These are phyloP conservation scores for Xylaria telfairii DNA, from an alignment of 495 filamentous ascomycete species.

Conservation along the genomic window DNA sequence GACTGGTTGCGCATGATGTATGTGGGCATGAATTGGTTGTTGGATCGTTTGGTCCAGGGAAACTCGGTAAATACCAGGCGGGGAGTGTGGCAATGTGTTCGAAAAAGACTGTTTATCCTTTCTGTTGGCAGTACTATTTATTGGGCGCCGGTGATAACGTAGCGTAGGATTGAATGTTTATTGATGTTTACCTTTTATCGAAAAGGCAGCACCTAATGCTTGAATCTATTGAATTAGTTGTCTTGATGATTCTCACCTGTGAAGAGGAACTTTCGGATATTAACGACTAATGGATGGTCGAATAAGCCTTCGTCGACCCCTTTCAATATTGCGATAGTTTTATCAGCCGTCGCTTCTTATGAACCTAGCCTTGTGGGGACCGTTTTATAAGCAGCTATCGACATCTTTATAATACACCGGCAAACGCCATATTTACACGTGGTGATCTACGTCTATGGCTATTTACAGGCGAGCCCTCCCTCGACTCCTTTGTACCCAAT, in stretches of 20 bases:
- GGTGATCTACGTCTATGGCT: constrained; percentile 5
- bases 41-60: constrained; percentile 6
- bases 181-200: constrained; percentile 22
- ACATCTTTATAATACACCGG: neutral
- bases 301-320: too few species aligned
- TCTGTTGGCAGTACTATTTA: neutral
- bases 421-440: neutral
- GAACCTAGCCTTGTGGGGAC: too few species aligned
- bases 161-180: constrained; percentile 13
- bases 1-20: constrained; percentile 4
- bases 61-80: constrained; percentile 8
- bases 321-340: too few species aligned
- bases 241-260: neutral
- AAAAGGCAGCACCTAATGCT: neutral
- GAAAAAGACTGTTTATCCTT: constrained; percentile 16
- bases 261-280: neutral
- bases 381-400: too few species aligned
- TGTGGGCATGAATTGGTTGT: neutral
- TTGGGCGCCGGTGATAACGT: constrained; percentile 20
- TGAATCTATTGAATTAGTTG: neutral
- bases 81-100: neutral
- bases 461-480: neutral
- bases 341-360: too few species aligned
- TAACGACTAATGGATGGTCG: neutral
- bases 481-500: neutral